Percentiles rank a stretch among this genome's conserved stretches.
Conservation (phyloP, 2,329 filamentous ascomycete species). For the Colletotrichum scovillei region DNA sequence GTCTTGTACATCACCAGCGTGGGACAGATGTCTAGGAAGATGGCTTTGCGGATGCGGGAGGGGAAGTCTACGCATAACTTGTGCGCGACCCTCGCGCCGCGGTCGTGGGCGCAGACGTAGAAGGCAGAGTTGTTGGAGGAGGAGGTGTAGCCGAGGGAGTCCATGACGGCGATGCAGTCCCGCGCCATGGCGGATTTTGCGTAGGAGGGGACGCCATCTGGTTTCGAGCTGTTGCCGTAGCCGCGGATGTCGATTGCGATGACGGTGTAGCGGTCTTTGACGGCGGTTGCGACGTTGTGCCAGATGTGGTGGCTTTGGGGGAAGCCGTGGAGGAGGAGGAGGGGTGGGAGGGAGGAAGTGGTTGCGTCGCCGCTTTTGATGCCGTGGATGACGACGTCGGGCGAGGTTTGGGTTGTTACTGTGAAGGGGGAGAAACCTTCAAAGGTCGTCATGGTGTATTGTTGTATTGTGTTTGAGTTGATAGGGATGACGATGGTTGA, state of each 20-base stretch:
- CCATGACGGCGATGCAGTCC: conserved; percentile 60
- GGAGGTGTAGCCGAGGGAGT: conserved; percentile 45
- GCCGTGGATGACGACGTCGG: conserved; percentile 56
- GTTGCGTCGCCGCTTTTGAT: conserved; percentile 47
- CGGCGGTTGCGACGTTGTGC: conserved; percentile 56
- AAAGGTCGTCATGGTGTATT: conserved; percentile 47
- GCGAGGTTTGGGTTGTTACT: conserved; percentile 49
- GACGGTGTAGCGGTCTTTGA: conserved; percentile 53
- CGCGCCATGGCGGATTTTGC: conserved; percentile 61
- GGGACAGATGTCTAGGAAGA: conserved; percentile 65
- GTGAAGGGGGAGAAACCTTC: conserved; percentile 50
- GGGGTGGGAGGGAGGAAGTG: conserved; percentile 45
- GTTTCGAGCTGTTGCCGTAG: conserved; percentile 63
- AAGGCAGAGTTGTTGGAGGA: conserved; percentile 41
- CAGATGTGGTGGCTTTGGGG: conserved; percentile 65
- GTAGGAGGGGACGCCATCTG: conserved; percentile 48
- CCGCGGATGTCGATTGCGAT: conserved; percentile 62
- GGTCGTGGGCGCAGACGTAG: conserved; percentile 66
- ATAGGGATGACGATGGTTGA: neutral
- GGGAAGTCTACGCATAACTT: conserved; percentile 62
- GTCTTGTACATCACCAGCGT: conserved; percentile 64
- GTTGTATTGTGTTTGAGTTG: neutral
- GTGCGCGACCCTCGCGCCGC: conserved; percentile 66
- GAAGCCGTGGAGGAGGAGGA: conserved; percentile 63
- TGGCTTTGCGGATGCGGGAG: conserved; percentile 51